Evolutionary conservation across 192 early-diverging fungal genomes (phyloP).

Genomic region (Entomortierella parvispora): DNA sequence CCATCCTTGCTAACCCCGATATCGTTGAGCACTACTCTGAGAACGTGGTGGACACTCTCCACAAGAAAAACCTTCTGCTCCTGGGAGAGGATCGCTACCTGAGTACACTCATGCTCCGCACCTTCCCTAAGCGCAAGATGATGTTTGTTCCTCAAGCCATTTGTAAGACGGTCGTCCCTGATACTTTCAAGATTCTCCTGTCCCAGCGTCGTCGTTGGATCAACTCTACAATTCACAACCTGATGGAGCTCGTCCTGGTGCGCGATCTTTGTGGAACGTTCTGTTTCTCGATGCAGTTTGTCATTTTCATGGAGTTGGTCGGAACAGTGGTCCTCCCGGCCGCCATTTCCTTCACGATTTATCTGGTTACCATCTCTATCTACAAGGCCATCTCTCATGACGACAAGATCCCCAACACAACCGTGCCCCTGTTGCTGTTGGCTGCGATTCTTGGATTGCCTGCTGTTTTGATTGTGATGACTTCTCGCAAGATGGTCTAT

Average conservation of each 20-base stretch:
- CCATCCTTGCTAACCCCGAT: slow-evolving; percentile 84
- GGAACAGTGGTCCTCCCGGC: slow-evolving; percentile 93
- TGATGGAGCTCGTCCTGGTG: slow-evolving; percentile 88
- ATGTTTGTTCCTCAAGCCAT: slow-evolving; percentile 82
- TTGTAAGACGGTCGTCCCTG: slow-evolving; percentile 84
- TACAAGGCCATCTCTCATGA: slow-evolving; percentile 59
- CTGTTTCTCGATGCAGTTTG: slow-evolving; percentile 96
- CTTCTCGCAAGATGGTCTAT: slow-evolving; percentile 84
- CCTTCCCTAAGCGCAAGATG: slow-evolving; percentile 86
- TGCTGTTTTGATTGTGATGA: slow-evolving; percentile 90
- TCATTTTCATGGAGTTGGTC: slow-evolving; percentile 93
- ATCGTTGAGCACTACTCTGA: slow-evolving; percentile 82
- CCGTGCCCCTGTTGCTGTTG: slow-evolving; percentile 78
- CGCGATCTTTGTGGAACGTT: slow-evolving; percentile 93
- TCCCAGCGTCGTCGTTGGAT: slow-evolving; percentile 95
- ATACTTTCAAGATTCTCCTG: slow-evolving; percentile 80
- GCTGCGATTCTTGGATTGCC: slow-evolving; percentile 87
- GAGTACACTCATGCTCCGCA: slow-evolving; percentile 82
- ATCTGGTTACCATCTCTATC: slow-evolving; percentile 73
- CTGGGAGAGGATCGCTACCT: slow-evolving; percentile 89
- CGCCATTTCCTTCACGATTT: slow-evolving; percentile 87
- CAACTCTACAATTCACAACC: slow-evolving; percentile 93
- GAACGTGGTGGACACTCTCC: slow-evolving; percentile 79
- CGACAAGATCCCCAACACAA: slow-evolving; percentile 64
- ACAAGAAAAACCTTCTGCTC: slow-evolving; percentile 84